phyloP scores from a whole-genome alignment of 2,329 filamentous ascomycete genomes.

The Gliomastix tumulicola region DNA sequence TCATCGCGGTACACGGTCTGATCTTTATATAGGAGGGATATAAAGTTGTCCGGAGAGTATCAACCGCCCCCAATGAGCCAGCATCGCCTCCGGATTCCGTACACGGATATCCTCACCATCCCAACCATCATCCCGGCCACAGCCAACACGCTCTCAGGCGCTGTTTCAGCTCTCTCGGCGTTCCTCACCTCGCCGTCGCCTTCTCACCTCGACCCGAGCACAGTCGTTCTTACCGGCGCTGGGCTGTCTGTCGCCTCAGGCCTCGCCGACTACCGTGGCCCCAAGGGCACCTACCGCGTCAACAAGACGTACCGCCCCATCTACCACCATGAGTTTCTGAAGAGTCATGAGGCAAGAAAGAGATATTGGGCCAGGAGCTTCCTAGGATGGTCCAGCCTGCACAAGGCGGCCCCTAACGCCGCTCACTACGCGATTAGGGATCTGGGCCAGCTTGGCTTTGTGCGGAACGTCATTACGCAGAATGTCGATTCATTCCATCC shows the following conservation, averaged over 20 bases:
- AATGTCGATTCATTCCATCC: constrained; percentile 96
- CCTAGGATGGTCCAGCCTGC: constrained; percentile 79
- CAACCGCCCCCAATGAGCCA: constrained; percentile 46
- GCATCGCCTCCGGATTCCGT: constrained; percentile 81
- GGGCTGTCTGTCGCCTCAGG: constrained; percentile 92
- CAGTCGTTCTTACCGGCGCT: constrained; percentile 63
- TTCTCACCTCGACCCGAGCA: constrained; percentile 35
- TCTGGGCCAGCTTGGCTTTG: constrained; percentile 63
- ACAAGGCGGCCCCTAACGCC: constrained; percentile 71
- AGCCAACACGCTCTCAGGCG: constrained; percentile 63
- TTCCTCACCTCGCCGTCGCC: constrained; percentile 65
- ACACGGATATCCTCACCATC: constrained; percentile 72
- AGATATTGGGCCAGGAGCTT: constrained; percentile 96
- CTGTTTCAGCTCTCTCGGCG: constrained; percentile 66
- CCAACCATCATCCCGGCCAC: constrained; percentile 68
- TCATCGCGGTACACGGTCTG: too few relatives aligned
- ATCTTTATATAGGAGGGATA: too few relatives aligned
- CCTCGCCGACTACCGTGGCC: constrained; percentile 84
- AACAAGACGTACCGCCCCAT: constrained; percentile 89
- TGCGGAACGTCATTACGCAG: constrained; percentile 80
- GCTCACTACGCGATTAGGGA: constrained; percentile 72
- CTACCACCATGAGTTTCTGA: constrained; percentile 84
- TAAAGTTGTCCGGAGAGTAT: too few relatives aligned
- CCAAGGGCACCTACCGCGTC: constrained; percentile 83
- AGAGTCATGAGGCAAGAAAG: constrained; percentile 76